A percentile compares a stretch with the other conserved stretches of the same genome.
Conservation (phyloP, 208 protist genomes). For the Acanthamoeba healyi region DNA sequence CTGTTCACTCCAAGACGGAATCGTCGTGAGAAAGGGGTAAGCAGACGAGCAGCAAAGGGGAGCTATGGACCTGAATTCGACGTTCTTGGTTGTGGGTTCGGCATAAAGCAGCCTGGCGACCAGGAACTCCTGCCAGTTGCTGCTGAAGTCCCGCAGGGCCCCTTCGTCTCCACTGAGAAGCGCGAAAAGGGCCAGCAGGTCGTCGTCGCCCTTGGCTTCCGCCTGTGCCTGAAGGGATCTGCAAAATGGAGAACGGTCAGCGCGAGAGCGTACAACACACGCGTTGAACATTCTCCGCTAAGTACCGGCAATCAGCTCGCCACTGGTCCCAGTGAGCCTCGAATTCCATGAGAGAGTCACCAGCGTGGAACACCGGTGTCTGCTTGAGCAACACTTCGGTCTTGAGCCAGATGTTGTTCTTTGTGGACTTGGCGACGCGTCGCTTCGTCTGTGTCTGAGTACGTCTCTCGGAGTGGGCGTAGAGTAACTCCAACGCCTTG, state of each 20-base stretch:
- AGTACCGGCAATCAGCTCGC: constrained; percentile 55
- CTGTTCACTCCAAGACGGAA: neutral
- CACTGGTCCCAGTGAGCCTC: constrained; percentile 54
- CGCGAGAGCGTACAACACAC: neutral
- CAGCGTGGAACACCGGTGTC: constrained; percentile 19
- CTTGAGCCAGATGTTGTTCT: constrained; percentile 49
- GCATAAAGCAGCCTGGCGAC: constrained; percentile 43
- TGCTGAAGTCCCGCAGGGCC: constrained; percentile 10
- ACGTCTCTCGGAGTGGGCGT: constrained; percentile 53
- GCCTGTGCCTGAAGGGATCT: constrained; percentile 58
- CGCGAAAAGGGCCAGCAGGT: constrained; percentile 40
- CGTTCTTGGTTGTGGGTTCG: constrained; percentile 59
- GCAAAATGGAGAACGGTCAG: neutral
- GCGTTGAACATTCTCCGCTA: neutral
- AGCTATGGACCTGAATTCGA: constrained; percentile 43
- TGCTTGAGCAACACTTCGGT: constrained; percentile 24
- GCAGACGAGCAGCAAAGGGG: neutral
- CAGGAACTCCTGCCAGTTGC: constrained; percentile 59
- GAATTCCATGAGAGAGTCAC: constrained; percentile 34
- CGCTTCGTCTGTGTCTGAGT: constrained; percentile 14
- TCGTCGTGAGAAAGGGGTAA: too few relatives aligned
- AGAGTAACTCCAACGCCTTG: constrained; percentile 69
- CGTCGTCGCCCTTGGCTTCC: constrained; percentile 31
- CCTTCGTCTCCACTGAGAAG: constrained; percentile 34
- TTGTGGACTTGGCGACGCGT: constrained; percentile 50